phyloP scores from a whole-genome alignment of 768 basidiomycete species.

The Boletus edulis region DNA sequence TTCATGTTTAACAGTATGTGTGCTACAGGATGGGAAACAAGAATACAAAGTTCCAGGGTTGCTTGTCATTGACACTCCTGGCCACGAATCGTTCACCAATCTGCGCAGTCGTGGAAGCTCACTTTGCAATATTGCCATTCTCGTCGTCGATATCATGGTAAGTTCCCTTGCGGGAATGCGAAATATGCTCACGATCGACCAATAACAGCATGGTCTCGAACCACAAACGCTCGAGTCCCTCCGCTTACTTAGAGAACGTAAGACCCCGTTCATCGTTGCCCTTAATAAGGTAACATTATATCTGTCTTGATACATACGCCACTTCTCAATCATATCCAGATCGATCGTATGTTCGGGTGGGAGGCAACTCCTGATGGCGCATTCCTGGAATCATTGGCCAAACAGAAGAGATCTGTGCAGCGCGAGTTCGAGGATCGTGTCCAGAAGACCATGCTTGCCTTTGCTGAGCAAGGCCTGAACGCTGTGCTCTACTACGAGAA shows the following conservation, averaged over 20 bases:
- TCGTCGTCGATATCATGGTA: conserved; percentile 98
- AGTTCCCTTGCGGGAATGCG: conserved; percentile 14
- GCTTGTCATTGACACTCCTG: conserved; percentile 95
- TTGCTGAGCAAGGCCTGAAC: conserved; percentile 98
- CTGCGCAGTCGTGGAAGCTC: conserved; percentile 93
- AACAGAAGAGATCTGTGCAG: conserved; percentile 75
- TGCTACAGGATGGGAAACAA: conserved; percentile 62
- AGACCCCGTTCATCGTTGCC: conserved; percentile 98
- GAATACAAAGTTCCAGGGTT: conserved; percentile 98
- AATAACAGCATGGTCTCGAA: conserved; percentile 84
- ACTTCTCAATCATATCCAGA: conserved; percentile 45
- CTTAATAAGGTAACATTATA: conserved; percentile 75
- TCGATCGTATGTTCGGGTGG: conserved; percentile 98
- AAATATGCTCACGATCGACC: conserved; percentile 4
- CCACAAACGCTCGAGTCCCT: conserved; percentile 98
- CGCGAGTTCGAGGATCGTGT: conserved; percentile 92
- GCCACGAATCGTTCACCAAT: conserved; percentile 99
- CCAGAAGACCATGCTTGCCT: conserved; percentile 81
- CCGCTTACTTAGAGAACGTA: conserved; percentile 83
- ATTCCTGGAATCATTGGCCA: conserved; percentile 86
- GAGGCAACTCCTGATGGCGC: conserved; percentile 86
- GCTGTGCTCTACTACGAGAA: conserved; percentile 96
- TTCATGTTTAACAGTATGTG: conserved; percentile 2
- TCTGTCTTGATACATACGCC: conserved; percentile 1
- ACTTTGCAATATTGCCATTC: conserved; percentile 96